Conservation (phyloP, 2,329 filamentous ascomycete genomes). For the Pleochaeta shiraiana region DNA sequence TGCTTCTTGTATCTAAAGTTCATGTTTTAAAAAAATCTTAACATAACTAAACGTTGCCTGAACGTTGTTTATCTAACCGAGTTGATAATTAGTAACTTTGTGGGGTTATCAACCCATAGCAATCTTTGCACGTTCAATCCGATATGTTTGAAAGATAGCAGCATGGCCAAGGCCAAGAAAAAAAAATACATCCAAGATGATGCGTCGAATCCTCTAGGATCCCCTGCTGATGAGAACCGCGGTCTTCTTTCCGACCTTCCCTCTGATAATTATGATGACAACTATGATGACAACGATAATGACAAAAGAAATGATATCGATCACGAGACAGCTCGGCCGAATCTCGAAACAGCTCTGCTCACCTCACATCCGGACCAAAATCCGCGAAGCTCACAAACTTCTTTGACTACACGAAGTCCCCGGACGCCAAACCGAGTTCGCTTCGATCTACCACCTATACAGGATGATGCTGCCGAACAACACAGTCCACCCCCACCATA, state of each 20-base stretch:
- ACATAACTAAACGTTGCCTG: no score
- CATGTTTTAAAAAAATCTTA: no score
- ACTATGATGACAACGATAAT: no score
- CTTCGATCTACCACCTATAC: constrained; percentile 17
- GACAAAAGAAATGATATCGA: no score
- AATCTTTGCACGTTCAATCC: no score
- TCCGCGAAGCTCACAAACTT: background rate
- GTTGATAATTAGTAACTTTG: no score
- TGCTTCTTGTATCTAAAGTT: no score
- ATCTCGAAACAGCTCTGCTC: constrained; percentile 7
- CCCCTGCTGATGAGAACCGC: constrained; percentile 19
- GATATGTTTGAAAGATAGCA: constrained; percentile 22
- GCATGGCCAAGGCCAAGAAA: constrained; percentile 24
- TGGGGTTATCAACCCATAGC: no score
- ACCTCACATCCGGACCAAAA: background rate
- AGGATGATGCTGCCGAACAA: constrained; percentile 15
- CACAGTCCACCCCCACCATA: constrained; percentile 24
- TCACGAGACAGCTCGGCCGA: constrained; percentile 13
- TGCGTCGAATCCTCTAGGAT: constrained; percentile 6
- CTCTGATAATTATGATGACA: constrained; percentile 15
- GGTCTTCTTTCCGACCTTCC: constrained; percentile 19
- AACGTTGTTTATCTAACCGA: no score
- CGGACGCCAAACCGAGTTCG: constrained; percentile 18
- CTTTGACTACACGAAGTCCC: constrained; percentile 10
- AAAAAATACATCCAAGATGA: constrained; percentile 15